Percentiles rank a stretch among this genome's conserved stretches.
phyloP scores from a whole-genome alignment of 345 rosid genomes.

The Linum usitatissimum region DNA sequence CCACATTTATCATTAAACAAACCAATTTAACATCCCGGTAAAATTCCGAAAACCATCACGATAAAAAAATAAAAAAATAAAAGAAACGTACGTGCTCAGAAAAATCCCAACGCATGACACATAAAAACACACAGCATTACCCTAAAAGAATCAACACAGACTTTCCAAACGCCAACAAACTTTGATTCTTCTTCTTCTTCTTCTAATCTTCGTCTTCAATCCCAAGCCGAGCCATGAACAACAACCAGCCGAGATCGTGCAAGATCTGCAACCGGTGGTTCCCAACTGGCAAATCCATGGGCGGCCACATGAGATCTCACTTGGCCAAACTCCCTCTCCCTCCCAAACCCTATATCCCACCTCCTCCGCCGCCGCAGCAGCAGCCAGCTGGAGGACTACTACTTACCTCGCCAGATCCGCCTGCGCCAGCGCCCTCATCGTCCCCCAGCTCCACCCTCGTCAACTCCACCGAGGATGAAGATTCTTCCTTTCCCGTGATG shows the following conservation, averaged over 20 bases:
- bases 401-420: neutral
- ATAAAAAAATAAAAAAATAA: no score
- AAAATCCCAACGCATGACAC: no score
- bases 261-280: slow-evolving; percentile 1
- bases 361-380: neutral
- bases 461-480: no score
- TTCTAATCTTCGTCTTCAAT: neutral
- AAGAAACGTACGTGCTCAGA: no score
- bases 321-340: neutral
- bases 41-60: no score
- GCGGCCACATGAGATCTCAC: slow-evolving; percentile 7
- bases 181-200: neutral
- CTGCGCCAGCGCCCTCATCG: neutral
- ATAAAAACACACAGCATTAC: no score
- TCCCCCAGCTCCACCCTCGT: no score
- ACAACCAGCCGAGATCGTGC: neutral
- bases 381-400: neutral
- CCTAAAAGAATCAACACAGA: no score
- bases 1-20: no score
- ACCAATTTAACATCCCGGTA: no score
- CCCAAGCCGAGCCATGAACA: neutral
- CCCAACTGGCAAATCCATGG: slow-evolving; percentile 3
- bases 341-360: neutral
- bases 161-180: no score
- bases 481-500: no score